These are phyloP conservation scores for Gossypium anomalum DNA, from an alignment of 345 rosid genomes.

Conservation along the genomic window DNA sequence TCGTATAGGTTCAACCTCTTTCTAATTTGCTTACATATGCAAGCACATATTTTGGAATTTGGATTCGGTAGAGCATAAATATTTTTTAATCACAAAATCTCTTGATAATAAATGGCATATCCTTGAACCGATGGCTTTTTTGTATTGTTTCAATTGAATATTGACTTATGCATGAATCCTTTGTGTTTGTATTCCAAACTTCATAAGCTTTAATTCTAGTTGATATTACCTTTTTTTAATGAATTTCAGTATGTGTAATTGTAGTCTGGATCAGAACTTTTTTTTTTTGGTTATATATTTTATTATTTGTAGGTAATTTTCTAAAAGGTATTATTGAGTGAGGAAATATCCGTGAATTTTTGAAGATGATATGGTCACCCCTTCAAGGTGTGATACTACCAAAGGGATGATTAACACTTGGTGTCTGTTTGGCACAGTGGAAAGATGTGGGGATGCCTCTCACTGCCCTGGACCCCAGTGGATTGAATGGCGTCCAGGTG, in stretches of 20 bases:
- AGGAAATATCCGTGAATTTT: not conserved
- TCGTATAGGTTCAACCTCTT: not conserved
- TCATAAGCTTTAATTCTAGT: not conserved
- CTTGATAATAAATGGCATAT: not conserved
- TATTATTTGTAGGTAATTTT: not conserved
- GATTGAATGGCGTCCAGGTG: not conserved
- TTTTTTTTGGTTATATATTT: not conserved
- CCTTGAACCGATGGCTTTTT: not conserved
- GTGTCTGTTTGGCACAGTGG: not conserved
- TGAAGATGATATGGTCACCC: not conserved
- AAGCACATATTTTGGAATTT: slow-evolving; percentile 1
- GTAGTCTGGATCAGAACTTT: not conserved
- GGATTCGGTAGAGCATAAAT: not conserved
- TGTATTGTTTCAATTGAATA: not conserved
- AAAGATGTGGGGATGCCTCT: not conserved
- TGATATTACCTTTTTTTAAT: not conserved
- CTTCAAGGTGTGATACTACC: not conserved
- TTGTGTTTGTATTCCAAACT: not conserved
- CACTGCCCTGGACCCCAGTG: not conserved
- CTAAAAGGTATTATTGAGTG: not conserved
- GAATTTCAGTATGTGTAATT: not conserved
- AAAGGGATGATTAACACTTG: not conserved
- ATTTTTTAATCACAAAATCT: not conserved
- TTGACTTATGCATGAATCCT: not conserved
- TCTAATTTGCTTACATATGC: not conserved